Percentiles rank a stretch among this genome's conserved stretches.
Conservation (phyloP, 345 rosid genomes). For the Alliaria petiolata region DNA sequence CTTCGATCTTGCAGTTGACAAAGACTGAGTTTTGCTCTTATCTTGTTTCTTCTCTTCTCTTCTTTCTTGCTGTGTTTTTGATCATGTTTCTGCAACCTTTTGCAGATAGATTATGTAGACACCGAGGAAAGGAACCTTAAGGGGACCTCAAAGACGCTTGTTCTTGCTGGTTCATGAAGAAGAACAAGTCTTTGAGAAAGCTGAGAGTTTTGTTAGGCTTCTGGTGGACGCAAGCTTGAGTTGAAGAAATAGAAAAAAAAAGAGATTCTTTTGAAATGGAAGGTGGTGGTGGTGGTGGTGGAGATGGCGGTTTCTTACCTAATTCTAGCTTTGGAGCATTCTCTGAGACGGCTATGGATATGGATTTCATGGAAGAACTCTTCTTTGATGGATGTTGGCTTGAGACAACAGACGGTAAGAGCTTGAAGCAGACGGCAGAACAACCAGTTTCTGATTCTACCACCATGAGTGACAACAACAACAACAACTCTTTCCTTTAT, state of each 20-base stretch:
- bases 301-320: constrained; percentile 36
- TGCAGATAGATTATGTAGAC: constrained; percentile 53
- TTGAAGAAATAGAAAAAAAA: background rate
- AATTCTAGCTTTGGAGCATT: constrained; percentile 42
- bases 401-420: constrained; percentile 55
- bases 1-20: constrained; percentile 55
- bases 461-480: constrained; percentile 29
- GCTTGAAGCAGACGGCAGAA: constrained; percentile 35
- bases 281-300: constrained; percentile 27
- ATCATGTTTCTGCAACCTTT: constrained; percentile 68
- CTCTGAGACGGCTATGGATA: constrained; percentile 59
- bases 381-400: constrained; percentile 83
- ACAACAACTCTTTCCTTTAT: constrained; percentile 26
- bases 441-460: constrained; percentile 36
- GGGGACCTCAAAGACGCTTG: constrained; percentile 39
- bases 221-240: constrained; percentile 19
- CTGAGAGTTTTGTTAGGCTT: constrained; percentile 40
- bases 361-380: constrained; percentile 89
- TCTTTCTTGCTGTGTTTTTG: constrained; percentile 28
- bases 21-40: constrained; percentile 37
- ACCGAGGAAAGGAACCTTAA: constrained; percentile 52
- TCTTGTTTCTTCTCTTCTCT: background rate
- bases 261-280: constrained; percentile 30
- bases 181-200: constrained; percentile 18
- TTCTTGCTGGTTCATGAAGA: constrained; percentile 29